These are phyloP conservation scores for Termitomyces sp. DNA, from an alignment of 1,284 basidiomycete genomes.

Conservation along the genomic window DNA sequence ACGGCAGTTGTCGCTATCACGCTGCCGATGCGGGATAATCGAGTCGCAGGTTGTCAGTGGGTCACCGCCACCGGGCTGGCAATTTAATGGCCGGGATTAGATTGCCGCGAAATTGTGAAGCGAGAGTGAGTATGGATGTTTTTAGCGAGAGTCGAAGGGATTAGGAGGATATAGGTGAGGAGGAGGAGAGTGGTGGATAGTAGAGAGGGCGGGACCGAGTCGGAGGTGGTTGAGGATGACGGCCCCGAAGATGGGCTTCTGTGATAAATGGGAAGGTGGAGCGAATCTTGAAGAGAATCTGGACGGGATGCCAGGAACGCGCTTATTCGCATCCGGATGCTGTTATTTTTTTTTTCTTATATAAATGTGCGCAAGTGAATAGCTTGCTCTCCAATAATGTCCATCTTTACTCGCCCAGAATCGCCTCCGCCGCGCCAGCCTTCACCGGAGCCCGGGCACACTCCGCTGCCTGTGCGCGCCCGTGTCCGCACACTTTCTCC, in stretches of 20 bases:
- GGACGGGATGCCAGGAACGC: background rate
- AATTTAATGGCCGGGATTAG: background rate
- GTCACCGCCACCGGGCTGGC: background rate
- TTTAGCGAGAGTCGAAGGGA: background rate
- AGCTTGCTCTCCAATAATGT: too few species aligned
- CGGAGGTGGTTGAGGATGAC: background rate
- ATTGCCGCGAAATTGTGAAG: background rate
- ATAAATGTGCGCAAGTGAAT: too few species aligned
- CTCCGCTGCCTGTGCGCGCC: conserved; percentile 30
- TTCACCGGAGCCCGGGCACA: conserved; percentile 33
- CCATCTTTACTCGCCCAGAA: conserved; percentile 33
- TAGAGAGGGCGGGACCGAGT: conserved; percentile 1
- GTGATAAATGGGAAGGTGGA: background rate
- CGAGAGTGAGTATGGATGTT: too few species aligned
- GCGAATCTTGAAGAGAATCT: conserved; percentile 1
- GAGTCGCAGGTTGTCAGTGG: too few species aligned
- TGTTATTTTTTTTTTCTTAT: too few species aligned
- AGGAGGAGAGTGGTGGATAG: too few species aligned
- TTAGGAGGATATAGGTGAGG: background rate
- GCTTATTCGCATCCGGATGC: conserved; percentile 2
- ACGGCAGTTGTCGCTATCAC: too few species aligned
- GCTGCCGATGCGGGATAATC: too few species aligned
- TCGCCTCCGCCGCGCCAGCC: conserved; percentile 42
- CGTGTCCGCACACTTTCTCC: conserved; percentile 27
- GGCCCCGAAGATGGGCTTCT: background rate